Evolutionary conservation across 75 land plant species (phyloP).

Genomic region (Selaginella tamariscina): DNA sequence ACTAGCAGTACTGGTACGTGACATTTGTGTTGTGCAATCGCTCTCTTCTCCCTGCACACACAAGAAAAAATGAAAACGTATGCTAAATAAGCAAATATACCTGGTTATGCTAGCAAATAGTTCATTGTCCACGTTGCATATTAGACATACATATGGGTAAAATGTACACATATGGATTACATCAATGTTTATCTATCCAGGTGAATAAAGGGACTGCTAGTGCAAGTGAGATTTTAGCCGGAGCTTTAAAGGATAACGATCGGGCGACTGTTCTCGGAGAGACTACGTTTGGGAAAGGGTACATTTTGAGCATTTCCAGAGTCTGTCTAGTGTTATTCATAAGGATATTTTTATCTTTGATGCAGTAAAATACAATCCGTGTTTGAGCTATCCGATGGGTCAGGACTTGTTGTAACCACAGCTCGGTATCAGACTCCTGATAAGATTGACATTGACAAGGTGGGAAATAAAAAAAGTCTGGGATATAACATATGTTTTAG

Average conservation of each 20-base stretch:
- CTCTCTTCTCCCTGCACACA: no score
- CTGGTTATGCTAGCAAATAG: no score
- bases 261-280: constrained; percentile 85
- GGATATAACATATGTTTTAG: background rate
- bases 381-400: constrained; percentile 92
- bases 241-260: constrained; percentile 87
- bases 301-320: constrained; percentile 8
- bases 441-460: constrained; percentile 90
- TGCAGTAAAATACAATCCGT: constrained; percentile 98
- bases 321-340: background rate
- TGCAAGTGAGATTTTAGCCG: constrained; percentile 98
- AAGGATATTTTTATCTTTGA: constrained; percentile 8
- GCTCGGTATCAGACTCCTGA: constrained; percentile 98
- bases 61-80: no score
- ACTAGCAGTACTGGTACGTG: constrained; percentile 69
- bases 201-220: constrained; percentile 99
- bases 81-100: no score
- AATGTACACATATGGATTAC: no score
- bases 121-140: no score
- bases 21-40: no score
- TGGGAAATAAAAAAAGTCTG: constrained; percentile 7
- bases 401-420: constrained; percentile 92
- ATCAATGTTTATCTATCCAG: no score
- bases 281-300: constrained; percentile 99
- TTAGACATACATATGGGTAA: no score